Base-by-base conservation (phyloP, 345 rosid species). In the Durio zibethinus region DNA sequence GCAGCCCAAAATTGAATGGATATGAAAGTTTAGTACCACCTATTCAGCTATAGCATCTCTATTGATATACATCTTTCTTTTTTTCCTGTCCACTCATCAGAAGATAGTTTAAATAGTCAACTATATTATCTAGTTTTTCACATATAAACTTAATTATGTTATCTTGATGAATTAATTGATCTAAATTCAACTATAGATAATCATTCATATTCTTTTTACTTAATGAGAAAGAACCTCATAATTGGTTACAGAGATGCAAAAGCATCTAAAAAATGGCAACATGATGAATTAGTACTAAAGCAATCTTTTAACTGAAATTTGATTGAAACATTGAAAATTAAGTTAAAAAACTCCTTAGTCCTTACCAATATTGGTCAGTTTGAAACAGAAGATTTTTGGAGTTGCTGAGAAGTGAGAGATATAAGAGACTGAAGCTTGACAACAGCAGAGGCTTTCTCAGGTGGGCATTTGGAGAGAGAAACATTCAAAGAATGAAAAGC, bases 401-500 rank as follows among this genome's bases (percentile, higher is more conserved):
- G 82, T 52, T 78, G 80, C 78, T 71, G 83, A 48, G 84, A 83
- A 23, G 80, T 76, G 25, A 80, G 86, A 71, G 82, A 80, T 31
- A 83, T 83, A 38, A 83, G 82, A 59, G 86, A 83, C 66, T 86
- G 92, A 77, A 89, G 96, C 85, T 91, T 91, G 43, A 90, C 83
- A 54, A 87, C 88, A 43, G 93, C 93, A 52, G 92, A 85, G 40
- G 78, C 77, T 63, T 66, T 72, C 43, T 83, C 83, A 18, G 83
- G 86, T 10, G 83, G 83, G 59, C 86, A 83, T 75, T 80, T 83
- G 12, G 80, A 72, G 38, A 90, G 88, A 40, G 92, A 81, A 64
- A 86, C 16, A 35, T 87, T 88, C 80, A 91, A 75, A 6, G 87
- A 89, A 5, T 83, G 88, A 62, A 90, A 88, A 45, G 92, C 97